These are phyloP conservation scores for Nitzschia palea DNA, from an alignment of 108 stramenopile genomes.

Conservation along the genomic window DNA sequence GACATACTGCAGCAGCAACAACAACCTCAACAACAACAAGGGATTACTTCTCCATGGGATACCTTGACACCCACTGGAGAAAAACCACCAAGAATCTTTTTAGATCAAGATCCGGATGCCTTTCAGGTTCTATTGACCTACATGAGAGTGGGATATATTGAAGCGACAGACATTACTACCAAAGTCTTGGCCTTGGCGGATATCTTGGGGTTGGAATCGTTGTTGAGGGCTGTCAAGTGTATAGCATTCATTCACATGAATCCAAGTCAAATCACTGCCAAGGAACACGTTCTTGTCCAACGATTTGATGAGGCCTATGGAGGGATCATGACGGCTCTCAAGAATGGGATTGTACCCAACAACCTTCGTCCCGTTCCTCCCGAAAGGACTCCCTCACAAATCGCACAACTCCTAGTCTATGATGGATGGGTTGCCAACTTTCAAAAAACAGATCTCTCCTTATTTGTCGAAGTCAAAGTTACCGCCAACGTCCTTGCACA, in stretches of 20 bases:
- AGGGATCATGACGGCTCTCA: background rate
- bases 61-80: background rate
- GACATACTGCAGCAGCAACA: too few relatives aligned
- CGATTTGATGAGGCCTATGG: slow-evolving; percentile 7
- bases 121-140: slow-evolving; percentile 8
- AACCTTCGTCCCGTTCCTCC: slow-evolving; percentile 9
- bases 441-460: background rate
- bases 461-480: slow-evolving; percentile 2
- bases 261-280: background rate
- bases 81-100: background rate
- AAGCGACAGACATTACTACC: background rate
- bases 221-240: slow-evolving; percentile 5
- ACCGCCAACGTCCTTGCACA: background rate
- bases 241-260: background rate
- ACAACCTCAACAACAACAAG: background rate
- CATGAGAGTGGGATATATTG: slow-evolving; percentile 8
- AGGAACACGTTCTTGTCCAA: background rate
- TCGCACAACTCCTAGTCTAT: background rate
- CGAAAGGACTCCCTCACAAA: background rate
- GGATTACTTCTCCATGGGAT: background rate
- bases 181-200: slow-evolving; percentile 3
- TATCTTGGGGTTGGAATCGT: background rate
- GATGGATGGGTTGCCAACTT: slow-evolving; percentile 2
- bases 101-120: slow-evolving; percentile 16
- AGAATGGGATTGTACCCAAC: slow-evolving; percentile 1